Evolutionary conservation across 495 filamentous ascomycete genomes (phyloP), one percentile per base, ranked within the genome.

Genomic region (Apiosordaria backusii): DNA sequence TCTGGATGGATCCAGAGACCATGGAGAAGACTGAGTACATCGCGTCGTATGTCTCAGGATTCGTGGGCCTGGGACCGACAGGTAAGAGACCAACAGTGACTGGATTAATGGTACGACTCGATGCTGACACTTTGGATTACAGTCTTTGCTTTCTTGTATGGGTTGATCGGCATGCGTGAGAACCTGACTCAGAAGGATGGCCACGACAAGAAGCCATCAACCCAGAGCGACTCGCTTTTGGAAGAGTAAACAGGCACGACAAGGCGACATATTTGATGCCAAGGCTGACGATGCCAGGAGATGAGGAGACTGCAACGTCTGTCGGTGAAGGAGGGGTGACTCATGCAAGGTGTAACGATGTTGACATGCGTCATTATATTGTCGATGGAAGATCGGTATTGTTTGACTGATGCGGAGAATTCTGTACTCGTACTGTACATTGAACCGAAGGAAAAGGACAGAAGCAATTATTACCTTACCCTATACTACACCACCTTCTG

Each of bases 81-180:
- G 67, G 81, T 84, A 71, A 77, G 80, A 67, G 5, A 50, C 18
- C 40, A 5, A 13, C 50, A 18, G 21, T 45, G 13, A 6, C 3
- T 21, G 13, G 3, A 22, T 25, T 50, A 2, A 13, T 35, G 35
- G 26, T 52, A 2, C 21, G 55, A 21, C 22, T 58, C 15, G 1
- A 65, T 62, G 63, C 67, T 79, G 65, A 78, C 22, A 26, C 13
- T 29, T 16, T 16, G 53, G 13, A 55, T 64, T 18, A 24, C 24
- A 84, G 81, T 78, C 9, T 80, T 82, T 62, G 64, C 74, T 2
- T 72, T 81, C 61, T 68, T 79, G 62, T 80, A 83, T 64, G 80
- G 77, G 25, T 70, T 84, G 55, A 73, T 74, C 50, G 75, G 74
- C 53, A 74, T 84, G 71, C 79, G 81, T 25, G 80, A 84, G 67